Base-by-base conservation (phyloP, 1,284 basidiomycete species). In the Amylostereum areolatum region DNA sequence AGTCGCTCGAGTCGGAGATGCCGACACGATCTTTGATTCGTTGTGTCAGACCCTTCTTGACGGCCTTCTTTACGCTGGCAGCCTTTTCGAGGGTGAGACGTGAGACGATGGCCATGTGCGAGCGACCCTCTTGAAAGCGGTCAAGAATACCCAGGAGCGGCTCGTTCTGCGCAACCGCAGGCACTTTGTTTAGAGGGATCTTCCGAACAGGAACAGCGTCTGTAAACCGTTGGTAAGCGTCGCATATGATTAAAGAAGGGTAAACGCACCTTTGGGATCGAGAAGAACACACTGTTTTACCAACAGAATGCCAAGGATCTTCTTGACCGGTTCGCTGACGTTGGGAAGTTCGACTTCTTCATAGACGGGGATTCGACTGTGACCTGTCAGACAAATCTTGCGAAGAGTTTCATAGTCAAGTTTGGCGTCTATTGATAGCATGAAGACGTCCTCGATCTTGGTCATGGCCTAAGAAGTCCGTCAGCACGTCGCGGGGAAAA, bases 21-120 rank as follows among this genome's bases (percentile, higher is more conserved):
- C 83, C 77, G 32, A 89, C 83, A 44, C 75, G 73, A 54, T 78
- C 71, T 43, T 78, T 74, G 18, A 86, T 68, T 46, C 85, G 81
- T 53, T 84, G 81, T 0, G 85, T 86, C n/a, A 88, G 71, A 12
- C 82, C 81, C 41, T 75, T 74, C 61, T 86, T 89, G 46, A 83
- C 81, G 12, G 76, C 81, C 53, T 83, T 72, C 67, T 85, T 84
- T 28, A 84, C 81, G 51, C 80, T 81, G 34, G 73, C 75, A 25
- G 78, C 83, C 70, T 77, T 60, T 55, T 62, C 64, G 53, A 68
- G 55, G 49, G 68, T 69, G 58, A 72, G 66, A 43, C 85, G 79
- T 50, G 81, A 83, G 54, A 96, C 91, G 55, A 95, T 87, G 30
- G 93, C 93, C 78, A 96, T 92, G 63, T 96, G 92, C 39, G 86